A percentile compares a stretch with the other conserved stretches of the same genome.
These are phyloP conservation scores for Sporothrix curviconia DNA, from an alignment of 2,329 filamentous ascomycete species.

Conservation along the genomic window DNA sequence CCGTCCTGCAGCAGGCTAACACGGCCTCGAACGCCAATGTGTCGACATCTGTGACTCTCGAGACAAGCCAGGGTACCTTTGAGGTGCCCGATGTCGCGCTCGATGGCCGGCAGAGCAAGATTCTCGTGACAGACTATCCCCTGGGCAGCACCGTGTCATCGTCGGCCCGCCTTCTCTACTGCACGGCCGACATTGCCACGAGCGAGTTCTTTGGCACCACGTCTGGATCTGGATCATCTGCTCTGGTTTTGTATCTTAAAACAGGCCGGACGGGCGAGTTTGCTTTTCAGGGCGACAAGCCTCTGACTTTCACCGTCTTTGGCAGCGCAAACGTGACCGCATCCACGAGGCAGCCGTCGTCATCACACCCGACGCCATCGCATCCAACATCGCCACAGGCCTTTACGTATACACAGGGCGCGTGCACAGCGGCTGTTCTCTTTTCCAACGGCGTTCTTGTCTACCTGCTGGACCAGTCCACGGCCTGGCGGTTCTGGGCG, in stretches of 20 bases:
- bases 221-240: too few species aligned
- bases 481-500: constrained; percentile 52
- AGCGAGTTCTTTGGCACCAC: constrained; percentile 32
- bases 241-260: constrained; percentile 54
- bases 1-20: constrained; percentile 56
- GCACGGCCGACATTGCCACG: constrained; percentile 61
- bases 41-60: constrained; percentile 49
- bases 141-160: too few species aligned
- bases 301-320: constrained; percentile 34
- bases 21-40: constrained; percentile 39
- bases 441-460: constrained; percentile 44
- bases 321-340: constrained; percentile 33
- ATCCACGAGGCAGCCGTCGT: constrained; percentile 26
- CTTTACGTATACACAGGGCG: constrained; percentile 41
- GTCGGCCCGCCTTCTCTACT: constrained; percentile 65
- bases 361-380: too few species aligned
- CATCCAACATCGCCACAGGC: constrained; percentile 27
- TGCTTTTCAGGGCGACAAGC: constrained; percentile 35
- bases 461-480: constrained; percentile 46
- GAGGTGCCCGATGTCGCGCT: constrained; percentile 56
- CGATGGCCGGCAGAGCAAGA: constrained; percentile 58
- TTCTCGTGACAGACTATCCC: constrained; percentile 61
- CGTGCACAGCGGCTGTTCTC: constrained; percentile 39
- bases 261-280: constrained; percentile 44
- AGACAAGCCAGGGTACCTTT: constrained; percentile 50